Conservation (phyloP, 2,329 filamentous ascomycete species). For the Fonsecaea multimorphosa region DNA sequence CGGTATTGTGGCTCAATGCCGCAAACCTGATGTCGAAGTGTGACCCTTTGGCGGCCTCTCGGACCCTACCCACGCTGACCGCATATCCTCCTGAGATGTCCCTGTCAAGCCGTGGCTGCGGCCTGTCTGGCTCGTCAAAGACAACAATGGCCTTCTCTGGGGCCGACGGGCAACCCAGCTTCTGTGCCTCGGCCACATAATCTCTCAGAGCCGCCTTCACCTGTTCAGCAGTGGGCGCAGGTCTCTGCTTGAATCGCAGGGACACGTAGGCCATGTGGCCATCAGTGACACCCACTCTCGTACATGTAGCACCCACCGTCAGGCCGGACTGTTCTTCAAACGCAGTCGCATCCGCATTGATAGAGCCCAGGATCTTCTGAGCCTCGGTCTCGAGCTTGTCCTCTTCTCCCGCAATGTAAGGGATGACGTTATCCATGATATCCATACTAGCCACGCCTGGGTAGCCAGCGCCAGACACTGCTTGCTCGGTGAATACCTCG, state of each 20-base stretch:
- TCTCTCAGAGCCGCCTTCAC: conserved; percentile 79
- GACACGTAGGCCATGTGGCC: conserved; percentile 96
- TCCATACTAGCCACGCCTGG: conserved; percentile 84
- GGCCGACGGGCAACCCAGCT: conserved; percentile 84
- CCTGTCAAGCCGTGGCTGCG: conserved; percentile 88
- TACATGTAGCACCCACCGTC: conserved; percentile 84
- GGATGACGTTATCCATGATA: conserved; percentile 93
- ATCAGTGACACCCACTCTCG: conserved; percentile 91
- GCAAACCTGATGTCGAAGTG: conserved; percentile 97
- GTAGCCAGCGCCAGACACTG: conserved; percentile 83
- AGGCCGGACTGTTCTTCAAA: conserved; percentile 78
- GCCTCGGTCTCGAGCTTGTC: conserved; percentile 96
- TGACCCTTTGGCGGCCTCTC: conserved; percentile 78
- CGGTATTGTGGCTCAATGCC: conserved; percentile 86
- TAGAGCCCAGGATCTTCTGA: conserved; percentile 84
- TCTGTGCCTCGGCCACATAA: conserved; percentile 82
- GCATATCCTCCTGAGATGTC: conserved; percentile 86
- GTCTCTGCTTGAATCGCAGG: conserved; percentile 76
- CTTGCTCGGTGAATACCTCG: conserved; percentile 92
- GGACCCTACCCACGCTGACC: conserved; percentile 84
- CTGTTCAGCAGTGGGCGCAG: conserved; percentile 74
- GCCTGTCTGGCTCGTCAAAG: conserved; percentile 86
- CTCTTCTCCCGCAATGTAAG: conserved; percentile 91
- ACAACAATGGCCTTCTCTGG: conserved; percentile 82
- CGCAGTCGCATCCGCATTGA: conserved; percentile 73